Evolutionary conservation across 2,329 filamentous ascomycete genomes (phyloP).

Genomic region (Arthrocladium fulminans): DNA sequence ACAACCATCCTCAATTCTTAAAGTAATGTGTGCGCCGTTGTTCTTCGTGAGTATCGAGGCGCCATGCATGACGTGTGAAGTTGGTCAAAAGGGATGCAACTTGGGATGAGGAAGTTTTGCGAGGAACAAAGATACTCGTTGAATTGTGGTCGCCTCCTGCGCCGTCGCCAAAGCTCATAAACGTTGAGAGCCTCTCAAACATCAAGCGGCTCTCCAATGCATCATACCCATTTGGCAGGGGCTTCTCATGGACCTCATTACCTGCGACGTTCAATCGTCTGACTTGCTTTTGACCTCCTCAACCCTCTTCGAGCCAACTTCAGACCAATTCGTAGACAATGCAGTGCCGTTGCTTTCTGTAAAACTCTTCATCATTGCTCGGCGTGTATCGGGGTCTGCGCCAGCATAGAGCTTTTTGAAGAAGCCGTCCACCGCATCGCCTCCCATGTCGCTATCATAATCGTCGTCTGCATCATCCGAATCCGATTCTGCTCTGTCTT

Average conservation of each 20-base stretch:
- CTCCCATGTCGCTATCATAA: conserved; percentile 46
- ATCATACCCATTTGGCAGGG: too few species aligned
- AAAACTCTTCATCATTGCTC: conserved; percentile 98
- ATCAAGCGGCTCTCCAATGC: too few species aligned
- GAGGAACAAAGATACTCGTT: too few species aligned
- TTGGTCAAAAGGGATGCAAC: conserved; percentile 2
- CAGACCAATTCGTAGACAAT: conserved; percentile 83
- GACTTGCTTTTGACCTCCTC: conserved; percentile 33
- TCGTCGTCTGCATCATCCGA: conserved; percentile 39
- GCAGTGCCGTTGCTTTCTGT: conserved; percentile 87
- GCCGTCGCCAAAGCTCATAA: too few species aligned
- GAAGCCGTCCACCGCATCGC: conserved; percentile 65
- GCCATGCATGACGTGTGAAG: too few species aligned
- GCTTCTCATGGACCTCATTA: too few species aligned
- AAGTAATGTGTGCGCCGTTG: too few species aligned
- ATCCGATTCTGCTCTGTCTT: conserved; percentile 28
- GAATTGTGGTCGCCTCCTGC: too few species aligned
- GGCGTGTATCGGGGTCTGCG: conserved; percentile 67
- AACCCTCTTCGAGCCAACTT: conserved; percentile 65
- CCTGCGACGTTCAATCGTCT: conserved; percentile 7
- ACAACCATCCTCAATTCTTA: too few species aligned
- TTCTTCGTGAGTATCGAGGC: too few species aligned
- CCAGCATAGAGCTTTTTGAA: conserved; percentile 82
- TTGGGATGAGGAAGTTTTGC: neutral
- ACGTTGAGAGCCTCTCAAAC: too few species aligned